phyloP scores from a whole-genome alignment of 495 filamentous ascomycete genomes.

The Thermothielavioides terrestris region DNA sequence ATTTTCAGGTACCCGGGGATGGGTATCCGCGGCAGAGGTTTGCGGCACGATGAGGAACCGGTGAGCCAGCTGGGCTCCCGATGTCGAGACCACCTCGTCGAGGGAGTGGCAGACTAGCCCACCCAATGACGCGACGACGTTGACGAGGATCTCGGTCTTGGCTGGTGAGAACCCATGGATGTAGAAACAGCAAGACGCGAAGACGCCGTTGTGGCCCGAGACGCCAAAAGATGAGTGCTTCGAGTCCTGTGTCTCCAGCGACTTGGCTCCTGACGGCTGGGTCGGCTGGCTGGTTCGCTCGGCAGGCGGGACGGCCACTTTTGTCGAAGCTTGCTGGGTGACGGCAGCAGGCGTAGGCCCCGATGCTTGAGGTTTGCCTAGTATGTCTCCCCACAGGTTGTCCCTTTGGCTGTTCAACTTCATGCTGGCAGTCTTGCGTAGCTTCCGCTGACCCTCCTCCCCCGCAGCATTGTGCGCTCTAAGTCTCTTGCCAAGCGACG shows the following conservation, averaged over 20 bases:
- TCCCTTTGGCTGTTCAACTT: constrained; percentile 71
- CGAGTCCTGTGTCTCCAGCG: constrained; percentile 18
- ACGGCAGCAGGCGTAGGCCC: constrained; percentile 5
- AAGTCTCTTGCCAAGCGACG: constrained; percentile 31
- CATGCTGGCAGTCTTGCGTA: constrained; percentile 72
- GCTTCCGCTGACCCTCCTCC: constrained; percentile 53
- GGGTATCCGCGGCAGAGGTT: constrained; percentile 29
- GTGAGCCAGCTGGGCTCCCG: constrained; percentile 19
- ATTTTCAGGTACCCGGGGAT: constrained; percentile 29
- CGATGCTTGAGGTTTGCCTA: constrained; percentile 32
- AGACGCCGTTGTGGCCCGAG: constrained; percentile 30
- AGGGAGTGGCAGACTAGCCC: constrained; percentile 36
- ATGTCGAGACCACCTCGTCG: constrained; percentile 32
- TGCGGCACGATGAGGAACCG: constrained; percentile 47
- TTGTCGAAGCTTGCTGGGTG: not conserved
- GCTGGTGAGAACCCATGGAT: constrained; percentile 51
- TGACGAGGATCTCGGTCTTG: constrained; percentile 36
- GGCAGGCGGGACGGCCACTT: constrained; percentile 6
- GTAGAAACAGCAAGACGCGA: constrained; percentile 51
- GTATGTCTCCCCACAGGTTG: constrained; percentile 81
- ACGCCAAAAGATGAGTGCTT: constrained; percentile 25
- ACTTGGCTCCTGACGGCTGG: constrained; percentile 4
- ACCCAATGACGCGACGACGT: constrained; percentile 37
- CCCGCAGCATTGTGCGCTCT: constrained; percentile 21
- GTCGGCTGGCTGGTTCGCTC: constrained; percentile 3